A percentile compares a stretch with the other conserved stretches of the same genome.
Conservation (phyloP, 116 monocot genomes). For the Cymodocea nodosa region DNA sequence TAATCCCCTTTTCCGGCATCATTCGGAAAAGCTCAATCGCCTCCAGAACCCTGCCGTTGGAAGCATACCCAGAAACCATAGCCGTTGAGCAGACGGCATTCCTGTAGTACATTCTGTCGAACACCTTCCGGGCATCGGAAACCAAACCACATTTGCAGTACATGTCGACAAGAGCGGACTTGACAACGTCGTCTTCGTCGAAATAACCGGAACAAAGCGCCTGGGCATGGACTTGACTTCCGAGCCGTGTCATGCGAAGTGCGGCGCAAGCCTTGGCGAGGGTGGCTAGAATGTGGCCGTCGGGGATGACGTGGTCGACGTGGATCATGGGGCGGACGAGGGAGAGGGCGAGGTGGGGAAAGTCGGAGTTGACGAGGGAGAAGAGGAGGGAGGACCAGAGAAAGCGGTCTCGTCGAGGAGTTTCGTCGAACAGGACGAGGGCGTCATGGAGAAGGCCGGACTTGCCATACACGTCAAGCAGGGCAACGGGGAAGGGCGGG, state of each 20-base stretch:
- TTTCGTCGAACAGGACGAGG: slow-evolving; percentile 43
- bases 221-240: slow-evolving; percentile 48
- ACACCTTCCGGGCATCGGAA: slow-evolving; percentile 54
- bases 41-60: slow-evolving; percentile 22
- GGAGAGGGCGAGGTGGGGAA: slow-evolving; percentile 20
- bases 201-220: slow-evolving; percentile 24
- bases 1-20: slow-evolving; percentile 30
- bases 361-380: slow-evolving; percentile 30
- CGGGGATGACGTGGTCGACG: slow-evolving; percentile 17
- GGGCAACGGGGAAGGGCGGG: slow-evolving; percentile 26
- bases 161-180: slow-evolving; percentile 67
- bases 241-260: slow-evolving; percentile 14
- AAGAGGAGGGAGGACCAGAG: slow-evolving; percentile 48
- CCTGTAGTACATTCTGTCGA: slow-evolving; percentile 27
- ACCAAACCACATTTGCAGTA: slow-evolving; percentile 46
- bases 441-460: slow-evolving; percentile 23
- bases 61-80: slow-evolving; percentile 65
- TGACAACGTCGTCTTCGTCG: slow-evolving; percentile 33
- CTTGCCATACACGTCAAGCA: slow-evolving; percentile 40
- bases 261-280: slow-evolving; percentile 37
- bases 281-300: slow-evolving; percentile 45
- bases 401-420: slow-evolving; percentile 23
- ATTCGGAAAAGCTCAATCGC: slow-evolving; percentile 37
- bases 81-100: slow-evolving; percentile 57
- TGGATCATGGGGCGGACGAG: slow-evolving; percentile 32